Base-by-base conservation (phyloP, 179 eudicot species). In the Dionaea muscipula region DNA sequence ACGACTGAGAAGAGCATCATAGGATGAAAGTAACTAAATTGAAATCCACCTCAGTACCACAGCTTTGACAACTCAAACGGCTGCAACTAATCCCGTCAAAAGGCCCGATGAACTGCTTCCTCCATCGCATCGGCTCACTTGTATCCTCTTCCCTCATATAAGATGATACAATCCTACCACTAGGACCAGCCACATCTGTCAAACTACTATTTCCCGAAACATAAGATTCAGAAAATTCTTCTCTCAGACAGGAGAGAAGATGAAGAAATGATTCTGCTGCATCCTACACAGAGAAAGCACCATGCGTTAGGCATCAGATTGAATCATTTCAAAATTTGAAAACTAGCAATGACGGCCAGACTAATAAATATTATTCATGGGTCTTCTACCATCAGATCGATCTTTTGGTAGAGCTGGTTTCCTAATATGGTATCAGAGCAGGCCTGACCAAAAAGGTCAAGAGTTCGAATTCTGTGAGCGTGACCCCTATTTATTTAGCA, bases 241-340 rank as follows among this genome's bases (percentile, higher is more conserved):
- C 95, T 72, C 88, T 81, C 71, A 91, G 58, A 50, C 94, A 84
- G 65, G 94, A 80, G 44, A 91, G 75, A 57, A 91, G 79, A 79
- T 78, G 95, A 60, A 78, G 73, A 59, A 91, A 78, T 65, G 91
- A 91, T 78, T 91, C 98, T 68, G 81, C 98, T 26, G 94, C 95
- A 75, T 91, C 98, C 98, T 91, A 77, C 55, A 59, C 26, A 61
- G 4, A 66, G 56, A 62, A 33, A 33, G 35, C 60, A 56, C 20
- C 40, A 65, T 24, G 35, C 14, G 44, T 59, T 23, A 58, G 60
- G 53, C 35, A 43, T 44, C 18, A 63, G 37, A 48, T 25, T 36
- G 59, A n/a, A 31, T n/a, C 33, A 18, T 26, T 7, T 62, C 17
- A 45, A 38, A 41, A 15, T 63, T 26, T 16, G 26, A 38, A 45